phyloP scores from a whole-genome alignment of 176 grass and related monocot genomes.

The Hyparrhenia diplandra region DNA sequence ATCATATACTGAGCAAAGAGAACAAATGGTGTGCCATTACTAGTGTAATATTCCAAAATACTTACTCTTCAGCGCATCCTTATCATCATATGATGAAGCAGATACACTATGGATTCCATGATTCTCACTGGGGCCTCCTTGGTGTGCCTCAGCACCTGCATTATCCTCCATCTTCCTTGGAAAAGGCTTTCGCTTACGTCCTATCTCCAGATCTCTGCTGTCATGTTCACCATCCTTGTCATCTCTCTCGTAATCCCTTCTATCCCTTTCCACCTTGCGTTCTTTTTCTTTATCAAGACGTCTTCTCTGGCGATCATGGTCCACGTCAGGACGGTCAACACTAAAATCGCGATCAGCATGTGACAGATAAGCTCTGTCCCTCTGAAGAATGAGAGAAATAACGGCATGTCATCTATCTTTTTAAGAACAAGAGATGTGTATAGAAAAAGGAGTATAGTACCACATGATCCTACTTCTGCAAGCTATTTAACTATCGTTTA shows the following conservation, averaged over 20 bases:
- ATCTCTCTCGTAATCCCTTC: slow-evolving; percentile 75
- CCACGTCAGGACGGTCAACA: slow-evolving; percentile 80
- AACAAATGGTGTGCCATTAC: not conserved
- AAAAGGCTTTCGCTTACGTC: slow-evolving; percentile 49
- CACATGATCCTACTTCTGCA: not conserved
- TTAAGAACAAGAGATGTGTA: not conserved
- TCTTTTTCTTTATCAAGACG: slow-evolving; percentile 81
- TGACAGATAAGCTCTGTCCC: slow-evolving; percentile 53
- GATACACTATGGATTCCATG: slow-evolving; percentile 62
- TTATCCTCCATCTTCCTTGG: slow-evolving; percentile 42
- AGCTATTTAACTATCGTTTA: not conserved
- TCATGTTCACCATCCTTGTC: slow-evolving; percentile 89
- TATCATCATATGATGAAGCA: slow-evolving; percentile 76
- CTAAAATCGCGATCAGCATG: slow-evolving; percentile 78
- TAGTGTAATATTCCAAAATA: not conserved
- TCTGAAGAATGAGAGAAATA: slow-evolving; percentile 50
- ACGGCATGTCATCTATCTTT: not conserved
- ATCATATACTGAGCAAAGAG: not conserved
- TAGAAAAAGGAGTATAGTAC: not conserved
- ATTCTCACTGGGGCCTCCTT: slow-evolving; percentile 41
- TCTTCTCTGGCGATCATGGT: slow-evolving; percentile 80
- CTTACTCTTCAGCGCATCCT: slow-evolving; percentile 94
- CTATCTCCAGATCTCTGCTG: slow-evolving; percentile 58
- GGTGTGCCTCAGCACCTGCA: slow-evolving; percentile 46
- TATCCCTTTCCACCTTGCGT: slow-evolving; percentile 76